phyloP scores from a whole-genome alignment of 495 filamentous ascomycete genomes.

The Viridothelium virens region DNA sequence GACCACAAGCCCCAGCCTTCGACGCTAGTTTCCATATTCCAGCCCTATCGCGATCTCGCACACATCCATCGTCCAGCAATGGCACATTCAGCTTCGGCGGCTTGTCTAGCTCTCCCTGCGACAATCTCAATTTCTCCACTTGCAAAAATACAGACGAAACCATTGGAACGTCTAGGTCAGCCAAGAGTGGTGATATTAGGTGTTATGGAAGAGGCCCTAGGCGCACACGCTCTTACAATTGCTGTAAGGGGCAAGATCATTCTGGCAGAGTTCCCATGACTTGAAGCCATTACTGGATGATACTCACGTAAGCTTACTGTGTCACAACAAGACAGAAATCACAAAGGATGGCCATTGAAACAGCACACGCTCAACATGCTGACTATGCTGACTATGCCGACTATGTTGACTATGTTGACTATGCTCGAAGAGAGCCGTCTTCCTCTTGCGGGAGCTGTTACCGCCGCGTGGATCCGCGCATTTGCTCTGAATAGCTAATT shows the following conservation, averaged over 20 bases:
- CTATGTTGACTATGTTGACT: not conserved
- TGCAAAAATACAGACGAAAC: slow-evolving; percentile 42
- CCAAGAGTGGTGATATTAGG: slow-evolving; percentile 54
- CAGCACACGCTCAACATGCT: not conserved
- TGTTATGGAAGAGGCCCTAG: slow-evolving; percentile 42
- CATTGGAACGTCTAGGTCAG: slow-evolving; percentile 46
- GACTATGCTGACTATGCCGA: not conserved
- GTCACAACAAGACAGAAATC: not conserved
- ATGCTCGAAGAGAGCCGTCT: too few species aligned
- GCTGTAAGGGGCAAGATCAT: slow-evolving; percentile 44
- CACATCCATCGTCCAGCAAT: slow-evolving; percentile 53
- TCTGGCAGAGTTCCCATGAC: slow-evolving; percentile 34
- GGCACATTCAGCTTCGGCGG: slow-evolving; percentile 44
- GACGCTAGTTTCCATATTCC: slow-evolving; percentile 47
- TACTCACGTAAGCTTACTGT: slow-evolving; percentile 16
- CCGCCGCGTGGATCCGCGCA: too few species aligned
- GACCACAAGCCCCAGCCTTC: slow-evolving; percentile 19
- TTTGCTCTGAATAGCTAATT: too few species aligned
- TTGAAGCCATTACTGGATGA: slow-evolving; percentile 26
- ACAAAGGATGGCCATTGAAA: not conserved
- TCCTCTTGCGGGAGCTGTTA: too few species aligned
- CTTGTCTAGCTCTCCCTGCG: slow-evolving; percentile 30
- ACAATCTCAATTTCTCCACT: slow-evolving; percentile 51
- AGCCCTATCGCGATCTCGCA: slow-evolving; percentile 39
- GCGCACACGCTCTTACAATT: slow-evolving; percentile 43